Percentiles rank a stretch among this genome's conserved stretches.
Conservation (phyloP, 345 rosid genomes). For the sweet orange (Citrus sinensis) region DVS_A1.0 CM039166.1:9506001-9506500, state of each 20-base stretch:
- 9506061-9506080: slow-evolving; percentile 35
- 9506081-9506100: slow-evolving; percentile 27
- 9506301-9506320: slow-evolving; percentile 98
- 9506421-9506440: slow-evolving; percentile 56
- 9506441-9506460: slow-evolving; percentile 92
- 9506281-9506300: slow-evolving; percentile 99
- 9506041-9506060: slow-evolving; percentile 35
- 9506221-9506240: slow-evolving; percentile 1
- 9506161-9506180: slow-evolving; percentile 30
- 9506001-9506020: slow-evolving; percentile 20
- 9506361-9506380: slow-evolving; percentile 7
- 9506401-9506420: slow-evolving; percentile 13
- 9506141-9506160: slow-evolving; percentile 32
- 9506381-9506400: neutral
- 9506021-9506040: slow-evolving; percentile 20
- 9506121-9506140: slow-evolving; percentile 43
- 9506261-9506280: slow-evolving; percentile 65
- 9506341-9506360: slow-evolving; percentile 93
- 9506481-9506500: slow-evolving; percentile 55
- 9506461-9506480: slow-evolving; percentile 99
- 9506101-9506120: slow-evolving; percentile 29
- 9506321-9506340: slow-evolving; percentile 94
- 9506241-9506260: slow-evolving; percentile 5
- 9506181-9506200: slow-evolving; percentile 56
- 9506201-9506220: slow-evolving; percentile 3